Evolutionary conservation across 23 red algal genomes (phyloP).

Genomic region (Agarophyton chilense): DNA sequence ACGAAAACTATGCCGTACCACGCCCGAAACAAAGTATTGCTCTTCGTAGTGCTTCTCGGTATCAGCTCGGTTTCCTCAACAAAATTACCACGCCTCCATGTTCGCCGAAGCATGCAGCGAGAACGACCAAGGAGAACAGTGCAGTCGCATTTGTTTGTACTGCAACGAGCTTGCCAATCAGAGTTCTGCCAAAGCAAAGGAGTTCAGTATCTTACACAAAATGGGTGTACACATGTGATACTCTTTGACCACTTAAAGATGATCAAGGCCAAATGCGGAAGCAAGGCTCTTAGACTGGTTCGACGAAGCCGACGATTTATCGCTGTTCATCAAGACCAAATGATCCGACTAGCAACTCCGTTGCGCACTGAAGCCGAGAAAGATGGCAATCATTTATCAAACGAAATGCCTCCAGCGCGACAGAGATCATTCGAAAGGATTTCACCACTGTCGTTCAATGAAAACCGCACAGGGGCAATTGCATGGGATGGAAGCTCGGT

Average conservation of each 20-base stretch:
- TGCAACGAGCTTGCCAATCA: constrained; percentile 18
- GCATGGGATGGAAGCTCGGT: background rate
- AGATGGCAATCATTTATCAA: background rate
- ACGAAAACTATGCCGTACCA: background rate
- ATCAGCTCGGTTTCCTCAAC: background rate
- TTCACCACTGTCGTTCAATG: background rate
- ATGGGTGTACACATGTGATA: background rate
- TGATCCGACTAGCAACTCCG: constrained; percentile 9
- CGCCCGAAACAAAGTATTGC: background rate
- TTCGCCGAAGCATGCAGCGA: background rate
- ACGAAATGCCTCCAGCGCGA: background rate
- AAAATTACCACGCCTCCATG: background rate
- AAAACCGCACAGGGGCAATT: background rate
- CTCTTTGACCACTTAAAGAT: background rate
- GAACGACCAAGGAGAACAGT: background rate
- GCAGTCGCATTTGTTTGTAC: background rate
- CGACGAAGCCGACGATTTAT: constrained; percentile 5
- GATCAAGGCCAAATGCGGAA: constrained; percentile 13
- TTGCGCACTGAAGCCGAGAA: background rate
- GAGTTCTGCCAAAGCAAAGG: constrained; percentile 1
- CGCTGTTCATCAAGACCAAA: background rate
- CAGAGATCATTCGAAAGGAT: constrained; percentile 16
- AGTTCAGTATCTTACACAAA: background rate
- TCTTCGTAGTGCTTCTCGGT: background rate
- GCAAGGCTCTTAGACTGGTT: background rate